These are phyloP conservation scores for Diplodia scrobiculata DNA, from an alignment of 2,329 filamentous ascomycete species.

Conservation along the genomic window DNA sequence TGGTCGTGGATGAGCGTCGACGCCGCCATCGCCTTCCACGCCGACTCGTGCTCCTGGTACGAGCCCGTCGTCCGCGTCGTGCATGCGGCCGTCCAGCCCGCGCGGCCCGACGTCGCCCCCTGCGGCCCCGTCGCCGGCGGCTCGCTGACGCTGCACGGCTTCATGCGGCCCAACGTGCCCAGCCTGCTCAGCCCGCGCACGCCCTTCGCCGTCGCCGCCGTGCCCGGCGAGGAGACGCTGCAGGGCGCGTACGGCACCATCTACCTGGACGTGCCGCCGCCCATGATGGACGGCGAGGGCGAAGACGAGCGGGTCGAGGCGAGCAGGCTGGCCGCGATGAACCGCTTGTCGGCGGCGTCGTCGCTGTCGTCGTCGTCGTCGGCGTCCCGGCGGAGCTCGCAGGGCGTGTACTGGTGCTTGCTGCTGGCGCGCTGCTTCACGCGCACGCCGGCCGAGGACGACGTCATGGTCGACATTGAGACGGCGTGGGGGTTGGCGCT, in stretches of 20 bases:
- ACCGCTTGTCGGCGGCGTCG: no score
- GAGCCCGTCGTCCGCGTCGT: conserved; percentile 21
- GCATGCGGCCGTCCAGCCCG: neutral
- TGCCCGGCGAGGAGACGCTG: neutral
- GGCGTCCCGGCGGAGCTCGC: neutral
- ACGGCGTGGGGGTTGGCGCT: conserved; percentile 23
- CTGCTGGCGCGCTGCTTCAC: conserved; percentile 24
- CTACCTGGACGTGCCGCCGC: conserved; percentile 2
- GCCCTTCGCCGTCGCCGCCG: conserved; percentile 4
- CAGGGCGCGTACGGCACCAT: conserved; percentile 19
- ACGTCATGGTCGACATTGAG: conserved; percentile 19
- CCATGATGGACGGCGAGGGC: neutral
- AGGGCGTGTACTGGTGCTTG: conserved; percentile 24
- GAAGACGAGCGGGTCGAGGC: neutral
- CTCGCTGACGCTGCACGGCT: conserved; percentile 3
- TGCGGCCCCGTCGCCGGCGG: conserved; percentile 1
- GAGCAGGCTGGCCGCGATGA: neutral
- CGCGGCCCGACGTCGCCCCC: neutral
- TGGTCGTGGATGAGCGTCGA: conserved; percentile 26
- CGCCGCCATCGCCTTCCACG: conserved; percentile 25
- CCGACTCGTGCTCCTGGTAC: conserved; percentile 27
- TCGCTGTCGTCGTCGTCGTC: neutral
- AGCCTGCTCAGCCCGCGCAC: conserved; percentile 21
- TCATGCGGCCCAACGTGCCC: conserved; percentile 9
- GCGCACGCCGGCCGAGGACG: conserved; percentile 22